These are phyloP conservation scores for Ophidiomyces ophidiicola DNA, from an alignment of 2,329 filamentous ascomycete species.

Conservation along the genomic window DNA sequence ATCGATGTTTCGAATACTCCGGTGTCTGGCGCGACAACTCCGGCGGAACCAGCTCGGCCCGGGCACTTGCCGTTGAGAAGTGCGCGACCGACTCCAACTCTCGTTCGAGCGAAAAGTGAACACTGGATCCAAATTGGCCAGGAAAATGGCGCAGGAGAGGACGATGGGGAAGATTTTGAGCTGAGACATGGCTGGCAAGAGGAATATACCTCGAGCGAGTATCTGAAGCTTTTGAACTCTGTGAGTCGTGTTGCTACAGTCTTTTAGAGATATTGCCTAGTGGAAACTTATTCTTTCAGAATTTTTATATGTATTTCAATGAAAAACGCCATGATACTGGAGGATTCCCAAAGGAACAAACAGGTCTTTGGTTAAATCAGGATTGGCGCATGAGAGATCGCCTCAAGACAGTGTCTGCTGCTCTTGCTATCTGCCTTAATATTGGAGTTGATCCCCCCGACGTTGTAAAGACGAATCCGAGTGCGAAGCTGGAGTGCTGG, in stretches of 20 bases:
- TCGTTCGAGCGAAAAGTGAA: slow-evolving; percentile 43
- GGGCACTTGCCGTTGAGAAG: slow-evolving; percentile 13
- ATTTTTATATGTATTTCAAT: slow-evolving; percentile 99
- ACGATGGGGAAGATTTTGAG: slow-evolving; percentile 41
- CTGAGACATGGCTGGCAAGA: slow-evolving; percentile 84
- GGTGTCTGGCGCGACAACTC: not conserved
- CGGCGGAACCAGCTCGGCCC: too few species aligned
- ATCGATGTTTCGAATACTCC: slow-evolving; percentile 3
- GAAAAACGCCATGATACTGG: slow-evolving; percentile 96
- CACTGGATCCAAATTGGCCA: slow-evolving; percentile 34
- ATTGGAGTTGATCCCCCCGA: slow-evolving; percentile 96
- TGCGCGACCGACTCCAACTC: slow-evolving; percentile 27
- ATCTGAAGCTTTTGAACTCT: slow-evolving; percentile 70
- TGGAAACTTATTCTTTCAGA: slow-evolving; percentile 40
- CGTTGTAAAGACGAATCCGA: slow-evolving; percentile 87
- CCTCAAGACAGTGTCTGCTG: slow-evolving; percentile 90
- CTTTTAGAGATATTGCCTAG: not conserved
- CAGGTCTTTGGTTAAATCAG: slow-evolving; percentile 50
- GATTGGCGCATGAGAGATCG: slow-evolving; percentile 98
- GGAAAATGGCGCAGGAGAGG: slow-evolving; percentile 24
- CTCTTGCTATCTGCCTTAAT: slow-evolving; percentile 86
- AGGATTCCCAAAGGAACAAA: slow-evolving; percentile 60
- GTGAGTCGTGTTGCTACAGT: slow-evolving; percentile 41
- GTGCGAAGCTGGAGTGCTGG: slow-evolving; percentile 92
- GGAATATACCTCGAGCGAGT: slow-evolving; percentile 81